Base-by-base conservation (phyloP, 805 yeast genomes). In the Cyberlindnera meyerae region DNA sequence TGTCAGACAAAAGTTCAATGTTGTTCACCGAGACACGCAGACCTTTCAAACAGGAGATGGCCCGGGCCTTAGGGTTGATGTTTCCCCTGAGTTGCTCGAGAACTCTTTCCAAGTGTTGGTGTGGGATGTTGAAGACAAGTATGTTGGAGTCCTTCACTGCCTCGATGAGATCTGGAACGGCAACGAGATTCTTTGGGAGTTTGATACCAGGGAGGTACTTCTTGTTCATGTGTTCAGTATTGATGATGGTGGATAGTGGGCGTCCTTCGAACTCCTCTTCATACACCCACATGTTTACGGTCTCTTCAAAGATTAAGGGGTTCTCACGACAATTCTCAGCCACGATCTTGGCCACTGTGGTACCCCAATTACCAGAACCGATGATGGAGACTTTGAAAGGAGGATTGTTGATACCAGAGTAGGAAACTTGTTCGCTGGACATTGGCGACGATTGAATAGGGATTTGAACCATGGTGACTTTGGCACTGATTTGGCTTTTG, bases 301-400 rank as follows among this genome's bases (percentile, higher is more conserved):
- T 63, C 41, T 64, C 64, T 36, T 75, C 72, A 60, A 90, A 89
- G 52, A 83, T 63, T 20, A 76, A 68, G 18, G 87, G 79, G 60
- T 84, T 73, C 48, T 75, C 79, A 18, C 68, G 66, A 27, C 88
- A 69, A 63, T 87, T 87, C 62, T 90, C 97, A 18, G 96, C 89
- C 18, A 87, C 79, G 33, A 90, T 83, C 62, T 90, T 90, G 45
- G 97, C 96, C 36, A 90, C 87, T 7, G 97, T 89, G 28, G 96
- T 86, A 42, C 97, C 97, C 82, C 97, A 90, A 65, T 90, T 90
- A 52, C 97, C 97, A n/a, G 96, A 87, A 25, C 97, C 97, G 45
- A 89, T 77, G 35, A 86, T 81, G 26, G 85, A 66, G 13, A 80
- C 71, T 49, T 64, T 70, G 63, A 68, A 77, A n/a, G 68, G 71